phyloP scores from a whole-genome alignment of 2,329 filamentous ascomycete species.

The Emericellopsis atlantica region DNA sequence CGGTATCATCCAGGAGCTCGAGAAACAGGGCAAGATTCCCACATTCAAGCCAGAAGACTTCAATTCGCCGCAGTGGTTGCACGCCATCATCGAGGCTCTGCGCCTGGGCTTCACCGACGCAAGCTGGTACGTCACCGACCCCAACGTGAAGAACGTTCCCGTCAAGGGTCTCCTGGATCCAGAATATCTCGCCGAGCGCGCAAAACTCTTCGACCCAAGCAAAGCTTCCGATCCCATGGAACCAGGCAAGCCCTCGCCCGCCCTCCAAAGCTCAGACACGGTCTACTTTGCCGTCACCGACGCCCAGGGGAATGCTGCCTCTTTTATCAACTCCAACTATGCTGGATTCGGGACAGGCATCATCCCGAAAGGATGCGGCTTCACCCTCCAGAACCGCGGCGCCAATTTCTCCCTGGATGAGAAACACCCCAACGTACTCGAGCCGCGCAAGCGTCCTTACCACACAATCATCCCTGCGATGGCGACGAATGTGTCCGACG shows the following conservation, averaged over 20 bases:
- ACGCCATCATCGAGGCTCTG: slow-evolving; percentile 77
- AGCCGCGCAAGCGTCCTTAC: slow-evolving; percentile 78
- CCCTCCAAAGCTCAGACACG: slow-evolving; percentile 77
- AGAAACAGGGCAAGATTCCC: slow-evolving; percentile 62
- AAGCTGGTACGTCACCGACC: slow-evolving; percentile 82
- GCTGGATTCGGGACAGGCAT: slow-evolving; percentile 79
- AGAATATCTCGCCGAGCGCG: slow-evolving; percentile 63
- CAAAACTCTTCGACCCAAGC: slow-evolving; percentile 41
- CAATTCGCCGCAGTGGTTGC: slow-evolving; percentile 71
- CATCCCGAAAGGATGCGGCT: slow-evolving; percentile 75
- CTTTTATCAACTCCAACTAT: slow-evolving; percentile 95
- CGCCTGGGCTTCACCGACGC: slow-evolving; percentile 85
- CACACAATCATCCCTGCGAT: slow-evolving; percentile 96
- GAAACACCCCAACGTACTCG: slow-evolving; percentile 68
- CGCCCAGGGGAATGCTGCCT: slow-evolving; percentile 73
- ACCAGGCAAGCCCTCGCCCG: slow-evolving; percentile 59
- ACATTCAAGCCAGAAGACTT: slow-evolving; percentile 59
- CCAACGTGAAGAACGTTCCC: slow-evolving; percentile 57
- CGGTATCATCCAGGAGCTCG: slow-evolving; percentile 79
- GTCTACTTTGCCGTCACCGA: slow-evolving; percentile 90
- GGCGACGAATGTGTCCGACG: slow-evolving; percentile 65
- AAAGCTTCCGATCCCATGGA: slow-evolving; percentile 46
- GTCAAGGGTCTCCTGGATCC: slow-evolving; percentile 54
- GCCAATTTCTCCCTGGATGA: slow-evolving; percentile 67
- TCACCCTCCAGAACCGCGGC: slow-evolving; percentile 88